Evolutionary conservation across 345 rosid genomes (phyloP), one percentile per base, ranked within the genome.

Genomic region (Lenwebbia sp.): DNA sequence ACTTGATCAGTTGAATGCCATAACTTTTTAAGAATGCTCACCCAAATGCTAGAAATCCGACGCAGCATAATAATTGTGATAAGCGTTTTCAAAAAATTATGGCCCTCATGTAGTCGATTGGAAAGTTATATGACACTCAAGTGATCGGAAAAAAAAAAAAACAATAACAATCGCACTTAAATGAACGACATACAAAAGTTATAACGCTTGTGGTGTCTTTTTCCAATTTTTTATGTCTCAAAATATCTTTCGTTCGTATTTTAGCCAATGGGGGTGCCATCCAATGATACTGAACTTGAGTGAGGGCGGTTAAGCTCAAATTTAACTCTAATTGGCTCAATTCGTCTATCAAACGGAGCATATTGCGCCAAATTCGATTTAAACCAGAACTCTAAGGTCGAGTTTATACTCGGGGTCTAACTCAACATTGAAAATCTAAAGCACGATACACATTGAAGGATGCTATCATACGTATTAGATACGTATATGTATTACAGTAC

Each of bases 21-120:
- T 65, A 10, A 65, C 0, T 62, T 28, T 62, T 28, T 14, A 0
- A 30, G 6, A 58, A n/a, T 13, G 30, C 14, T 60, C 40, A 14
- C 14, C 21, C 0, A 8, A 33, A 0, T 65, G 25, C 12, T 0
- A 17, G 0, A 65, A 65, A 17, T 65, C 0, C 10, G 2, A 65
- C 0, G 2, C 8, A 3, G 13, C 22, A 65, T 33, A 10, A 1
- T 3, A 33, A 1, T 65, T 17, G 1, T 65, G 8, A 3, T 15
- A 0, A 62, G 17, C 0, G 10, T 65, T 56, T 30, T 33, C 0
- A 0, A 7, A 51, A 65, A 30, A 1, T 17, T 17, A 17, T 17
- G 12, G 1, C 25, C 4, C 7, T 19, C 12, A 52, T 1, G 21
- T 15, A 3, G 6, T 52, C 7, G 2, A 52, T 5, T 52, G 54